A percentile compares a stretch with the other conserved stretches of the same genome.
These are phyloP conservation scores for Trichosporon coremiiforme DNA, from an alignment of 1,284 basidiomycete species.

Conservation along the genomic window DNA sequence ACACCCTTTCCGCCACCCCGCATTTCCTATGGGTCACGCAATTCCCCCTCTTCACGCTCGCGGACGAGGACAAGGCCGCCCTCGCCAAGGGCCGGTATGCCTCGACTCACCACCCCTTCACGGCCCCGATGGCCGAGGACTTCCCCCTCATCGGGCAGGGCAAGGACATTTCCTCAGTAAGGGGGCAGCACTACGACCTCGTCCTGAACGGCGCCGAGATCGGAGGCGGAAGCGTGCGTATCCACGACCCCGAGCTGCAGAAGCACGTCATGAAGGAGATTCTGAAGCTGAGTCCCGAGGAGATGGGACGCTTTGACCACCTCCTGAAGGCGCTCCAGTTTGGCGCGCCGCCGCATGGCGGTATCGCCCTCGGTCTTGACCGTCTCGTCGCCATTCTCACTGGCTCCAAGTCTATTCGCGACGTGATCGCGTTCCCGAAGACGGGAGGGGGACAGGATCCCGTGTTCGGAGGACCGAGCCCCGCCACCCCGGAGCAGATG, in stretches of 20 bases:
- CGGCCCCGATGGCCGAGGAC: slow-evolving; percentile 90
- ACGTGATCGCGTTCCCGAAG: slow-evolving; percentile 97
- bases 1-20: slow-evolving; percentile 64
- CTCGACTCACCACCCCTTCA: slow-evolving; percentile 92
- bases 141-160: slow-evolving; percentile 71
- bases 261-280: slow-evolving; percentile 76
- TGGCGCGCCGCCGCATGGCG: slow-evolving; percentile 94
- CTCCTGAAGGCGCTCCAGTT: slow-evolving; percentile 79
- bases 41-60: slow-evolving; percentile 88
- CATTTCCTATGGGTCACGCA: slow-evolving; percentile 94
- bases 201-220: slow-evolving; percentile 94
- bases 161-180: slow-evolving; percentile 65
- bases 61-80: slow-evolving; percentile 83
- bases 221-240: slow-evolving; percentile 87
- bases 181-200: slow-evolving; percentile 95
- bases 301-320: slow-evolving; percentile 76
- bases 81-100: slow-evolving; percentile 83
- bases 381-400: slow-evolving; percentile 87
- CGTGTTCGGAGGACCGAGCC: slow-evolving; percentile 82
- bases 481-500: slow-evolving; percentile 63
- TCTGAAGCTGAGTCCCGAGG: slow-evolving; percentile 73
- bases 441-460: slow-evolving; percentile 79
- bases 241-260: slow-evolving; percentile 85
- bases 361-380: slow-evolving; percentile 91
- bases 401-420: slow-evolving; percentile 78